Percentiles rank a stretch among this genome's conserved stretches.
phyloP scores from a whole-genome alignment of 2,329 filamentous ascomycete genomes.

The Dothideomycetes sp. region DNA sequence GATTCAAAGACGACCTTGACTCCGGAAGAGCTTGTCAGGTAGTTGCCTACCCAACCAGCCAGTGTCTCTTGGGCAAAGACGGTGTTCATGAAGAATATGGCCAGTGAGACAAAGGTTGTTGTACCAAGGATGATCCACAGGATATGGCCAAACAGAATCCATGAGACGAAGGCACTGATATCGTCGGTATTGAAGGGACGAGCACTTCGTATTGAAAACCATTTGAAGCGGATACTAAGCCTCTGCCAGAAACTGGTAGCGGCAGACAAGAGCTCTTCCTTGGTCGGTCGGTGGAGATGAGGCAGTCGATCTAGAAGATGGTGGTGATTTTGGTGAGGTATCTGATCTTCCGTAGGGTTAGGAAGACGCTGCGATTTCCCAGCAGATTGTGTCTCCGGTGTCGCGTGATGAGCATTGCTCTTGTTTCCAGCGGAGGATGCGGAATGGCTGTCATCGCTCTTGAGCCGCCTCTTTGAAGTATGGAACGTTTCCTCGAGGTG shows the following conservation, averaged over 20 bases:
- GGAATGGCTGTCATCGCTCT: constrained; percentile 7
- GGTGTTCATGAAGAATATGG: constrained; percentile 88
- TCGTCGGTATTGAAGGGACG: constrained; percentile 94
- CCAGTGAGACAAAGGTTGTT: constrained; percentile 88
- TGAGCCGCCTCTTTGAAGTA: background rate
- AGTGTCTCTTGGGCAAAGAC: constrained; percentile 96
- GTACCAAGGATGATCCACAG: constrained; percentile 95
- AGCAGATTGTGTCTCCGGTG: background rate
- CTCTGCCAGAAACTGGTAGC: constrained; percentile 90
- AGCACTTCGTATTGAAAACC: constrained; percentile 90
- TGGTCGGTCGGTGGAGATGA: constrained; percentile 71
- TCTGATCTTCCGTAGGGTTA: background rate
- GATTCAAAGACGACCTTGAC: constrained; percentile 94
- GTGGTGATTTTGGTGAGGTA: constrained; percentile 9
- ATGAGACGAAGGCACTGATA: constrained; percentile 90
- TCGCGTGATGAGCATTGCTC: background rate
- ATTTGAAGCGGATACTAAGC: constrained; percentile 87
- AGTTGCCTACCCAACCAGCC: constrained; percentile 88
- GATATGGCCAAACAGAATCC: constrained; percentile 87
- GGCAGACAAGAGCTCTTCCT: constrained; percentile 84
- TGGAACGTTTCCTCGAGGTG: constrained; percentile 8
- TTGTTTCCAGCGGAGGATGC: background rate
- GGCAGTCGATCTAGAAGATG: constrained; percentile 51
- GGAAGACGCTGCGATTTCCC: background rate
- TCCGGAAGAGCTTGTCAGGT: constrained; percentile 86